Percentiles rank a stretch among this genome's conserved stretches.
These are phyloP conservation scores for Anaeromyces robustus DNA, from an alignment of 192 early-diverging fungal species.

Conservation along the genomic window DNA sequence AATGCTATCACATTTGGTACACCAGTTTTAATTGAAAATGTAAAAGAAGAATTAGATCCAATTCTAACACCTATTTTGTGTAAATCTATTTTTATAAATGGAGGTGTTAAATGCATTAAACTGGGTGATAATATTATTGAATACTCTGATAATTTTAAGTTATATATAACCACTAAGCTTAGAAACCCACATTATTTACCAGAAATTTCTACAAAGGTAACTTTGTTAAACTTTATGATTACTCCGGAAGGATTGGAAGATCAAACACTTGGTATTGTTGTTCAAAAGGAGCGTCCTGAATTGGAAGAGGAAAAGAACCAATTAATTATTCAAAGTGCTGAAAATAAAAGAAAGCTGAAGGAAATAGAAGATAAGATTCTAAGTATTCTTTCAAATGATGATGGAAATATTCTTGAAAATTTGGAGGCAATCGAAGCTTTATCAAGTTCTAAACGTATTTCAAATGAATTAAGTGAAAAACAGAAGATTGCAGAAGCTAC, in stretches of 20 bases:
- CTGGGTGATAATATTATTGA: constrained; percentile 48
- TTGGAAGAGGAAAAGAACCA: constrained; percentile 52
- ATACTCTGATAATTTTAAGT: constrained; percentile 32
- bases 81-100: constrained; percentile 46
- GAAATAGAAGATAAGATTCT: constrained; percentile 51
- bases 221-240: constrained; percentile 53
- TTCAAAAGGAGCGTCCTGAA: constrained; percentile 43
- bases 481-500: constrained; percentile 54
- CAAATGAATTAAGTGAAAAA: constrained; percentile 44
- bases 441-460: constrained; percentile 34
- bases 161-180: constrained; percentile 52
- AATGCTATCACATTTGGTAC: constrained; percentile 46
- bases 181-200: constrained; percentile 50
- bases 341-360: constrained; percentile 44
- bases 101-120: constrained; percentile 36
- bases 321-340: constrained; percentile 40
- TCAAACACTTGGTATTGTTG: constrained; percentile 45
- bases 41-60: constrained; percentile 51
- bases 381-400: constrained; percentile 37
- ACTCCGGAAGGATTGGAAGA: constrained; percentile 52
- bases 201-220: constrained; percentile 42
- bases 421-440: constrained; percentile 45
- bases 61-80: constrained; percentile 41
- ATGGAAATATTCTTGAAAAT: constrained; percentile 54
- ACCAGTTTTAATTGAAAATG: constrained; percentile 45